Evolutionary conservation across 2,329 filamentous ascomycete genomes (phyloP).

Genomic region (Colletotrichum gloeosporioides): DNA sequence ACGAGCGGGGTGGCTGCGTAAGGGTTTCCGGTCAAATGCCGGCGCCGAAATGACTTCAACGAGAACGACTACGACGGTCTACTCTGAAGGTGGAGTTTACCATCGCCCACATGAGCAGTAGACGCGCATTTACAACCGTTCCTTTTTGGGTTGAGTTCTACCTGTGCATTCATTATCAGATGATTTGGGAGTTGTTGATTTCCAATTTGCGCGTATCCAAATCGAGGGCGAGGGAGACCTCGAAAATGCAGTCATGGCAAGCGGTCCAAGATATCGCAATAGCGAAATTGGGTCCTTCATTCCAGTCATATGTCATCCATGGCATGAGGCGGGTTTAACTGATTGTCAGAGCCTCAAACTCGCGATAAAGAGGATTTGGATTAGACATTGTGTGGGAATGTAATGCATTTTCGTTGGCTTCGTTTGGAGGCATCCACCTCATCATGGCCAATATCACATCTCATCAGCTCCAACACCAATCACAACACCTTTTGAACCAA

Average conservation of each 20-base stretch:
- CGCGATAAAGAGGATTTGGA: no score
- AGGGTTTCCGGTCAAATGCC: background rate
- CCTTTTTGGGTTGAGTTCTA: no score
- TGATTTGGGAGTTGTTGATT: background rate
- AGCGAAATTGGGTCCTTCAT: no score
- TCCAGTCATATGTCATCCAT: no score
- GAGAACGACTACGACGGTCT: background rate
- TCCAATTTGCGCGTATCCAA: background rate
- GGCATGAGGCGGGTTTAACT: no score
- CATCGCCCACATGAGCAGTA: background rate
- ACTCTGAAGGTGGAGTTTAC: background rate
- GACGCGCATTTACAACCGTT: background rate
- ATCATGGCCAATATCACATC: background rate
- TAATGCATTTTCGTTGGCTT: background rate
- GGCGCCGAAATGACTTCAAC: background rate
- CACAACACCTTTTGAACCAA: constrained; percentile 63
- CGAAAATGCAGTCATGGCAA: background rate
- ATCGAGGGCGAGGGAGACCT: background rate
- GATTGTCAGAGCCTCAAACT: no score
- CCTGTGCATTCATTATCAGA: background rate
- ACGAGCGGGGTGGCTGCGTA: background rate
- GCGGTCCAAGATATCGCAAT: background rate
- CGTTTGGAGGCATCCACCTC: background rate
- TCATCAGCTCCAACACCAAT: background rate
- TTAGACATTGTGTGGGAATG: background rate